These are phyloP conservation scores for Mollisia scopiformis DNA, from an alignment of 2,329 filamentous ascomycete species.

Conservation along the genomic window DNA sequence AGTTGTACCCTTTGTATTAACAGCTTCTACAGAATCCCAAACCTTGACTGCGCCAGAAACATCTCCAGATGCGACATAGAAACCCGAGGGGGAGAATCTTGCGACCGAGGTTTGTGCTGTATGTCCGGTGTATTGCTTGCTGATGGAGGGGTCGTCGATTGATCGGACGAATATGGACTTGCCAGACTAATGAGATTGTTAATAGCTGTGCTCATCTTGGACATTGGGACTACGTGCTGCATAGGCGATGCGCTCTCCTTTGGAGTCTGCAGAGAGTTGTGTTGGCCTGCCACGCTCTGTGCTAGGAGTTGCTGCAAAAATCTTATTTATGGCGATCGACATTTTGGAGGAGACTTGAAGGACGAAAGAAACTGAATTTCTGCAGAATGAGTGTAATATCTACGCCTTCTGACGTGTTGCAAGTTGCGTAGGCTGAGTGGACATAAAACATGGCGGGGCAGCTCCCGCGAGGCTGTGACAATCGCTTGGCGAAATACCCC, in stretches of 20 bases:
- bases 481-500: not conserved
- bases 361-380: not conserved
- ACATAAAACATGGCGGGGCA: conserved; percentile 8
- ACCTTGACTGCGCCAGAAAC: conserved; percentile 82
- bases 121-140: conserved; percentile 91
- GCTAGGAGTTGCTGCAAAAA: conserved; percentile 83
- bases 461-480: not conserved
- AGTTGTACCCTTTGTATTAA: conserved; percentile 66
- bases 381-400: not conserved
- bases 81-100: conserved; percentile 90
- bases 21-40: conserved; percentile 88
- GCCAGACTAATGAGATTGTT: conserved; percentile 64
- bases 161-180: conserved; percentile 96
- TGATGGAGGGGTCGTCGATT: conserved; percentile 84
- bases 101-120: conserved; percentile 88
- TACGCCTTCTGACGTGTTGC: not conserved
- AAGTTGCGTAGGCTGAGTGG: not conserved
- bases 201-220: conserved; percentile 8
- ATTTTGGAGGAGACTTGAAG: conserved; percentile 20
- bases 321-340: conserved; percentile 64
- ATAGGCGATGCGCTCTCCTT: conserved; percentile 91
- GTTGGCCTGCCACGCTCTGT: conserved; percentile 87
- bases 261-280: conserved; percentile 83
- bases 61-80: conserved; percentile 93
- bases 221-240: conserved; percentile 62